Evolutionary conservation across 495 filamentous ascomycete species (phyloP), one percentile per base, ranked within the genome.

Genomic region (Hypoxylon perforatum): DNA sequence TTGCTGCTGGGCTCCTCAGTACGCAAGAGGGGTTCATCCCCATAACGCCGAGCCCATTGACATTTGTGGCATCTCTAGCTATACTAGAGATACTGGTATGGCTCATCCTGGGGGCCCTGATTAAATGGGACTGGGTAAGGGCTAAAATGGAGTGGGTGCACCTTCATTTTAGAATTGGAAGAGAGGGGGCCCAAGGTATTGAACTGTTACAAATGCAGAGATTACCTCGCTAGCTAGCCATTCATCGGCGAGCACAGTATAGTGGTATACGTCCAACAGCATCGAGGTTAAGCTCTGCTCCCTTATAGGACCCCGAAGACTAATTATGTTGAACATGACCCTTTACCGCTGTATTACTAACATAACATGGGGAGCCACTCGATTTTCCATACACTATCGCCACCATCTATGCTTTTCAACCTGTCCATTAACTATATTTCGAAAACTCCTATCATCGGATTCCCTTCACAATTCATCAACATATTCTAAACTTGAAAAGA

Each of bases 1-100:
- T 47, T 0, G 45, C 21, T 2, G 22, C 45, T 1, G 17, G 21
- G 9, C 21, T 47, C 10, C 22, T 47, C 2, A 47, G 45, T n/a
- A 47, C 22, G 21, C 45, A 47, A 47, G 3, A 47, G 22, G 45
- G 45, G 14, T 47, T 25, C 22, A 14, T 47, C n/a, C 45, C 45
- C 1, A 47, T 47, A 1, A 25, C 45, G 1, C 45, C 19, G 17
- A 47, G 45, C n/a, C 21, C 21, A 3, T 5, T 21, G 21, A 8
- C 45, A 5, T 25, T 47, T 47, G 10, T 47, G 21, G 45, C 22
- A 28, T 47, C 45, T 2, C 22, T 47, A 3, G 21, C n/a, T 11
- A 14, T 47, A 23, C 17, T 47, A 47, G 45, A 23, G n/a, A 18
- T 11, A 4, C 11, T 47, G 6, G 1, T 47, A 7, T 47, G 45